phyloP scores from a whole-genome alignment of 371 early-diverging fungal genomes.

The Syncephalastrum sp. region DNA sequence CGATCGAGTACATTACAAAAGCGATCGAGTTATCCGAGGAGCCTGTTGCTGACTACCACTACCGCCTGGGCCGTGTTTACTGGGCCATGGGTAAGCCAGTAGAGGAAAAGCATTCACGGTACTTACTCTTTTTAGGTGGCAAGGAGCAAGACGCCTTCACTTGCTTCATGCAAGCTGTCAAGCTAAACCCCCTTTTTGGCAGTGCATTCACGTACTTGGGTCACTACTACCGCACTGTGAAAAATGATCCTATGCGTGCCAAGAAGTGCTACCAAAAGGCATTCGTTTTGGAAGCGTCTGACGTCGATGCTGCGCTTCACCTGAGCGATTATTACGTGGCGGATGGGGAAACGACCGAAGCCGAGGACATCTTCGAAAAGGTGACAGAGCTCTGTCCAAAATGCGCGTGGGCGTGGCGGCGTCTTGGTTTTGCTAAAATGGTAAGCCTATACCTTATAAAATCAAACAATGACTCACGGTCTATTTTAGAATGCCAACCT shows the following conservation, averaged over 20 bases:
- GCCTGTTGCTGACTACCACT: constrained; percentile 54
- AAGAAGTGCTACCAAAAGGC: constrained; percentile 82
- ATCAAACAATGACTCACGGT: background rate
- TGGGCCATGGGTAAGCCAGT: constrained; percentile 69
- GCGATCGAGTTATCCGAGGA: constrained; percentile 49
- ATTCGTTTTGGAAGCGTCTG: constrained; percentile 62
- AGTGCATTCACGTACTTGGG: constrained; percentile 80
- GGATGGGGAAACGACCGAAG: constrained; percentile 51
- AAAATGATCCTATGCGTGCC: constrained; percentile 66
- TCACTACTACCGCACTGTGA: constrained; percentile 71
- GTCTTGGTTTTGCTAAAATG: constrained; percentile 74
- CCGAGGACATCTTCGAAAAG: constrained; percentile 54
- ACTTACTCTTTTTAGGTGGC: no score
- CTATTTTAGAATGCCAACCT: constrained; percentile 31
- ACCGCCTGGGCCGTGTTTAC: constrained; percentile 73
- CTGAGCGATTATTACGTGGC: constrained; percentile 64
- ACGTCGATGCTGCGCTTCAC: constrained; percentile 67
- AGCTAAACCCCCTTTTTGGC: constrained; percentile 64
- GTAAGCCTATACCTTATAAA: constrained; percentile 25
- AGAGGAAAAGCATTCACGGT: background rate
- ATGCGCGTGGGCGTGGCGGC: constrained; percentile 78
- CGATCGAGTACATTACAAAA: constrained; percentile 50
- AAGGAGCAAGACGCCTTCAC: constrained; percentile 51
- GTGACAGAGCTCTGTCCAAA: constrained; percentile 44
- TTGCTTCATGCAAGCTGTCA: constrained; percentile 73